Percentiles rank a stretch among this genome's conserved stretches.
These are phyloP conservation scores for Chrysoporthe cubensis DNA, from an alignment of 2,329 filamentous ascomycete species.

Conservation along the genomic window DNA sequence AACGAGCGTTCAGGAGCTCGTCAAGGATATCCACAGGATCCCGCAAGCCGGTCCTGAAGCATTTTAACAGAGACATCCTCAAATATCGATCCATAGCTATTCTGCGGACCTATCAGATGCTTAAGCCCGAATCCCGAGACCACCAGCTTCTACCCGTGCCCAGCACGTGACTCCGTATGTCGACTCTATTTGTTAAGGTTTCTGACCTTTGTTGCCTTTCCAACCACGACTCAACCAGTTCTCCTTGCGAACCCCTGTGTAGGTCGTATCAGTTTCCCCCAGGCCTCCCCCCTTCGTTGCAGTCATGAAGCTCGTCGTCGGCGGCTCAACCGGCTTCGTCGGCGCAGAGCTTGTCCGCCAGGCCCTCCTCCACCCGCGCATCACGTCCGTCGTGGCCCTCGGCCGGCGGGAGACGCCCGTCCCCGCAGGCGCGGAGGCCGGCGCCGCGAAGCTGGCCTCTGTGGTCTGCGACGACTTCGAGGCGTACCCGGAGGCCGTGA, in stretches of 20 bases:
- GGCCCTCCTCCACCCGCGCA: constrained; percentile 39
- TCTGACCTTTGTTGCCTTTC: no score
- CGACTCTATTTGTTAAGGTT: no score
- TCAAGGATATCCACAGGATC: background rate
- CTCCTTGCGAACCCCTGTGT: background rate
- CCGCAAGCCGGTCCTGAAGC: background rate
- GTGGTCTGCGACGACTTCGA: constrained; percentile 47
- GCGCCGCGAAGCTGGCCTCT: constrained; percentile 43
- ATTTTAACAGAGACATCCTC: background rate
- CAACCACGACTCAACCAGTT: no score
- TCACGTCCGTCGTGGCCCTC: constrained; percentile 48
- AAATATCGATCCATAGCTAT: background rate
- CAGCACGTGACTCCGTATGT: background rate
- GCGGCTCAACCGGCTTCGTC: constrained; percentile 48
- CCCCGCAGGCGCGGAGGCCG: constrained; percentile 29
- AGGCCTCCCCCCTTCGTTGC: background rate
- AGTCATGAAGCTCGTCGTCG: constrained; percentile 48
- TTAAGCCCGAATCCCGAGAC: background rate
- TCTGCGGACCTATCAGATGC: background rate
- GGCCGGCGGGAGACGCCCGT: constrained; percentile 41
- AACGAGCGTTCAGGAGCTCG: background rate
- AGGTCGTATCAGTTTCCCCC: background rate
- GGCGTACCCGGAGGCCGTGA: constrained; percentile 45
- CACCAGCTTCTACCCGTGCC: background rate
- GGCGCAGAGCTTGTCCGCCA: constrained; percentile 49